Evolutionary conservation across 805 yeast species (phyloP).

Genomic region (Tetrapisispora nanseiensis): DNA sequence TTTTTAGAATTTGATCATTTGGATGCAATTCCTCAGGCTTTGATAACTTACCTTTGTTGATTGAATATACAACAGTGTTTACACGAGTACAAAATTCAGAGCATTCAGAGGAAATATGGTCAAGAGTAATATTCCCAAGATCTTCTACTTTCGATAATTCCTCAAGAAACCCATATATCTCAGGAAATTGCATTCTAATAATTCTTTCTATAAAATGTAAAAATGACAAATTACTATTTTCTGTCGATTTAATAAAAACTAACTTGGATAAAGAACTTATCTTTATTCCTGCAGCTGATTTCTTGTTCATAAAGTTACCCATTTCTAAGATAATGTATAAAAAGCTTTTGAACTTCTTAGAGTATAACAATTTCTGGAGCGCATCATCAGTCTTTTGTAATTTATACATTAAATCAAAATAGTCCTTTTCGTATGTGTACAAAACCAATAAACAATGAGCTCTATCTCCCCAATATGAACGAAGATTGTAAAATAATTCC

Average conservation of each 20-base stretch:
- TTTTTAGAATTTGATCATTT: slow-evolving; percentile 46
- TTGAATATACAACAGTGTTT: slow-evolving; percentile 41
- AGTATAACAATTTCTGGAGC: slow-evolving; percentile 41
- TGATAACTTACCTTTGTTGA: slow-evolving; percentile 56
- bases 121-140: slow-evolving; percentile 53
- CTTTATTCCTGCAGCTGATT: slow-evolving; percentile 61
- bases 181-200: slow-evolving; percentile 57
- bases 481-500: slow-evolving; percentile 57
- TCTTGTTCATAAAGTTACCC: slow-evolving; percentile 77
- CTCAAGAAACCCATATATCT: slow-evolving; percentile 47
- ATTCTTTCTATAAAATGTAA: slow-evolving; percentile 67
- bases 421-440: slow-evolving; percentile 53
- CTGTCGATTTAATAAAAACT: slow-evolving; percentile 57
- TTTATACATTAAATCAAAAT: slow-evolving; percentile 48
- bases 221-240: slow-evolving; percentile 57
- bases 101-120: slow-evolving; percentile 51
- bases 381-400: slow-evolving; percentile 52
- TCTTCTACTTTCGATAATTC: slow-evolving; percentile 46
- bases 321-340: slow-evolving; percentile 59
- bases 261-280: slow-evolving; percentile 59
- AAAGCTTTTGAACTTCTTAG: slow-evolving; percentile 45
- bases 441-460: slow-evolving; percentile 51
- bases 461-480: slow-evolving; percentile 63
- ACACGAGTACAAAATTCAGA: slow-evolving; percentile 43
- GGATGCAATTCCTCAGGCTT: slow-evolving; percentile 58